Evolutionary conservation across 2,329 filamentous ascomycete genomes (phyloP).

Genomic region (Fusarium liriodendri): DNA sequence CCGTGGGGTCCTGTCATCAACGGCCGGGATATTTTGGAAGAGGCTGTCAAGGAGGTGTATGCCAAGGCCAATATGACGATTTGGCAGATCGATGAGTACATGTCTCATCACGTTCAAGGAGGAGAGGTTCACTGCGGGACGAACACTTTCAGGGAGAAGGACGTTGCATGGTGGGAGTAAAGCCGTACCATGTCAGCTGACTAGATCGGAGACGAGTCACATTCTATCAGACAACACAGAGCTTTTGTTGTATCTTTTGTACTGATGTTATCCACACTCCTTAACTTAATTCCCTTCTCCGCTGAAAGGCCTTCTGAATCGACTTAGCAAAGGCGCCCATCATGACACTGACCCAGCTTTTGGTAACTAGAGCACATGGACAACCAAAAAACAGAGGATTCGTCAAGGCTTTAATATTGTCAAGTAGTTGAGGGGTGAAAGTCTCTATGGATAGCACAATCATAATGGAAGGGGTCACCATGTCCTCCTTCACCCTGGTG

Average conservation of each 20-base stretch:
- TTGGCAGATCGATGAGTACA: slow-evolving; percentile 36
- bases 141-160: slow-evolving; percentile 34
- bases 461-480: background rate
- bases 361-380: background rate
- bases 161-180: slow-evolving; percentile 30
- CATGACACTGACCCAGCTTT: background rate
- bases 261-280: background rate
- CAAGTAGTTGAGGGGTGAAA: background rate
- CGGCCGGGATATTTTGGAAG: slow-evolving; percentile 35
- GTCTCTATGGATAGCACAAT: background rate
- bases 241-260: background rate
- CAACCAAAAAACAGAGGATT: background rate
- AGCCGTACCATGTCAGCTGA: background rate
- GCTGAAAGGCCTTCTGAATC: background rate
- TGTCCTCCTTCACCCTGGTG: background rate
- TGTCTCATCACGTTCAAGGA: slow-evolving; percentile 36
- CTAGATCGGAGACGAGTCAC: background rate
- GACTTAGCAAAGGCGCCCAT: background rate
- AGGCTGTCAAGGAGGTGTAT: slow-evolving; percentile 31
- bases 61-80: slow-evolving; percentile 26
- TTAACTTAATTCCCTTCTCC: background rate
- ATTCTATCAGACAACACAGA: background rate
- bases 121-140: slow-evolving; percentile 43
- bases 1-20: slow-evolving; percentile 38
- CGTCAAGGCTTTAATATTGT: background rate